phyloP scores from a whole-genome alignment of 257 asterid genomes.

The Solanum bulbocastanum region DNA sequence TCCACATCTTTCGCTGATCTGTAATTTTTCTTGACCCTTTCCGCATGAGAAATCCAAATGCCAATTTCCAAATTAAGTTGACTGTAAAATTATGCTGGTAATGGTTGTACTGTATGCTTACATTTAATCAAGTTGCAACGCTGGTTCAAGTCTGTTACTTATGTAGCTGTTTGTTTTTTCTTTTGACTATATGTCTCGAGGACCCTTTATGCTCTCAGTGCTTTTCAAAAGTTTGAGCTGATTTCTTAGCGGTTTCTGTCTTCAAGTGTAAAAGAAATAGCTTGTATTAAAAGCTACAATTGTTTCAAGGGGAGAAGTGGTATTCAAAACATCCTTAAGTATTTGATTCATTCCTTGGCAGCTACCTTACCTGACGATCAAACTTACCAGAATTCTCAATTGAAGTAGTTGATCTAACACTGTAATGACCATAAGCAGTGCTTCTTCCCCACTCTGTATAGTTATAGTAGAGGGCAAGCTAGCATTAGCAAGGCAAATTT shows the following conservation, averaged over 20 bases:
- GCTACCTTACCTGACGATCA: background rate
- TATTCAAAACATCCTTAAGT: background rate
- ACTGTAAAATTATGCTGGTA: background rate
- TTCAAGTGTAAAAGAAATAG: background rate
- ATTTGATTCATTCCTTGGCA: background rate
- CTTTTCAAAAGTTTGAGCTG: background rate
- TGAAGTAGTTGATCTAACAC: background rate
- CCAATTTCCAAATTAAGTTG: background rate
- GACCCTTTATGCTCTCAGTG: background rate
- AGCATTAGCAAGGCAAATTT: background rate
- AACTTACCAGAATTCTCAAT: background rate
- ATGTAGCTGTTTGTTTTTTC: background rate
- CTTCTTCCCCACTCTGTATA: background rate
- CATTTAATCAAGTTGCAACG: background rate
- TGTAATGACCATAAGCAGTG: background rate
- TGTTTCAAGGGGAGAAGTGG: background rate
- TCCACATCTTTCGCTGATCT: background rate
- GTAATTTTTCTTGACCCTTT: background rate
- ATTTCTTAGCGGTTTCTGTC: background rate
- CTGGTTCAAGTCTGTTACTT: background rate
- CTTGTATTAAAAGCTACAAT: background rate
- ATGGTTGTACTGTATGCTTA: background rate
- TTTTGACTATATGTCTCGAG: background rate
- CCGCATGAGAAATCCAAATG: background rate
- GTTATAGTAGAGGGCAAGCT: background rate